A percentile compares a stretch with the other conserved stretches of the same genome.
These are phyloP conservation scores for Oryza coarctata DNA, from an alignment of 176 grass and related monocot genomes.

Conservation along the genomic window DNA sequence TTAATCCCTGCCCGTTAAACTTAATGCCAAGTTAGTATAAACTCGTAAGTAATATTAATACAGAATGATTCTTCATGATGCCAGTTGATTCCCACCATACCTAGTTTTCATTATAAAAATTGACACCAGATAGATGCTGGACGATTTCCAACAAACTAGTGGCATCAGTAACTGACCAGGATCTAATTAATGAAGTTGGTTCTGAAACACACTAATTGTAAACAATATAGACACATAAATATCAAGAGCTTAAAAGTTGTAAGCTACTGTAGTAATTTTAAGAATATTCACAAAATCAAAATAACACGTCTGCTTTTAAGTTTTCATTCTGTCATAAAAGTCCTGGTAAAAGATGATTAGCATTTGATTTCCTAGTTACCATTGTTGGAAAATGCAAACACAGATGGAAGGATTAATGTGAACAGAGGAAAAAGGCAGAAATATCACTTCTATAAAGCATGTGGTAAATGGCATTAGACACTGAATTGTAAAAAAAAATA, in stretches of 20 bases:
- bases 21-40: not conserved
- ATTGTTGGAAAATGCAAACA: not conserved
- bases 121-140: not conserved
- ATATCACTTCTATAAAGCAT: slow-evolving; percentile 7
- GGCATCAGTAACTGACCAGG: not conserved
- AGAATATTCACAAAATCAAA: not conserved
- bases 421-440: not conserved
- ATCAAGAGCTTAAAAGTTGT: slow-evolving; percentile 12
- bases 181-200: not conserved
- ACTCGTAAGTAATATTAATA: not conserved
- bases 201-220: not conserved
- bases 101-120: not conserved
- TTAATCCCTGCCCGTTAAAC: not conserved
- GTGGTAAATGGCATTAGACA: not conserved
- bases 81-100: slow-evolving; percentile 1
- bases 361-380: not conserved
- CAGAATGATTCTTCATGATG: slow-evolving; percentile 1
- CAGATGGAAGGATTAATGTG: not conserved
- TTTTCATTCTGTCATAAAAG: slow-evolving; percentile 9
- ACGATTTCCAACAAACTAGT: not conserved
- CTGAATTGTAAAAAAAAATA: slow-evolving; percentile 17
- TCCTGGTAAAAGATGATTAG: not conserved
- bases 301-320: not conserved
- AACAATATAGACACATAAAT: slow-evolving; percentile 2
- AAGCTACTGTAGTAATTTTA: not conserved